phyloP scores from a whole-genome alignment of 495 filamentous ascomycete genomes.

The Hypoxylon rickii region DNA sequence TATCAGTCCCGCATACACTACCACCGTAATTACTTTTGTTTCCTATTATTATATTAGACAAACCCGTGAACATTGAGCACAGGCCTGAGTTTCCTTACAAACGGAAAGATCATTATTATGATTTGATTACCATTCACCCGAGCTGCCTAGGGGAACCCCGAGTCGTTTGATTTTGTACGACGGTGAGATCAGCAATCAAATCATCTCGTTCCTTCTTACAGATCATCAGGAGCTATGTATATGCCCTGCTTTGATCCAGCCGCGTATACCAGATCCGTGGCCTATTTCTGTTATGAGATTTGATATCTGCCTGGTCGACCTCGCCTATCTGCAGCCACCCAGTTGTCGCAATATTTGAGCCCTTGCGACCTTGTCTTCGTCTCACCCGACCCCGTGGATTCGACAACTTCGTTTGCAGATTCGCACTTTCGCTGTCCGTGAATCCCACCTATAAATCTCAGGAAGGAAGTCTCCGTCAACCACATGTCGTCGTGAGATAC shows the following conservation, averaged over 20 bases:
- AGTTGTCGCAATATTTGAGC: slow-evolving; percentile 24
- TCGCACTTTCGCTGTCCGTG: slow-evolving; percentile 11
- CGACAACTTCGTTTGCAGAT: slow-evolving; percentile 34
- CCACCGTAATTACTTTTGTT: slow-evolving; percentile 26
- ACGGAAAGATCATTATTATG: slow-evolving; percentile 30
- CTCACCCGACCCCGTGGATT: slow-evolving; percentile 28
- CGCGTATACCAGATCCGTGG: slow-evolving; percentile 16
- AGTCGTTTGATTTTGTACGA: slow-evolving; percentile 38
- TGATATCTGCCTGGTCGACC: slow-evolving; percentile 28
- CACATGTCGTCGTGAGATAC: slow-evolving; percentile 7
- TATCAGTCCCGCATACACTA: slow-evolving; percentile 16
- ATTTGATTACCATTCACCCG: slow-evolving; percentile 29
- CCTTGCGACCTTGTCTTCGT: slow-evolving; percentile 19
- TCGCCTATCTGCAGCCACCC: slow-evolving; percentile 33
- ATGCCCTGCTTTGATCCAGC: slow-evolving; percentile 29
- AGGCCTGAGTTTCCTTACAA: slow-evolving; percentile 7
- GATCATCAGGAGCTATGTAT: slow-evolving; percentile 16
- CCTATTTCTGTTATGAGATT: slow-evolving; percentile 28
- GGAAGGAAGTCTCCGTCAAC: slow-evolving; percentile 13
- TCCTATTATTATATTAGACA: slow-evolving; percentile 24
- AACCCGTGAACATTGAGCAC: slow-evolving; percentile 9
- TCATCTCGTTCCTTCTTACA: slow-evolving; percentile 26
- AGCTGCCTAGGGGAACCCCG: slow-evolving; percentile 17
- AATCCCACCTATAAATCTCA: slow-evolving; percentile 12
- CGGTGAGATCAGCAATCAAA: slow-evolving; percentile 39